Conservation (phyloP, 129 eudicot species). For the Flaveria robusta region DNA sequence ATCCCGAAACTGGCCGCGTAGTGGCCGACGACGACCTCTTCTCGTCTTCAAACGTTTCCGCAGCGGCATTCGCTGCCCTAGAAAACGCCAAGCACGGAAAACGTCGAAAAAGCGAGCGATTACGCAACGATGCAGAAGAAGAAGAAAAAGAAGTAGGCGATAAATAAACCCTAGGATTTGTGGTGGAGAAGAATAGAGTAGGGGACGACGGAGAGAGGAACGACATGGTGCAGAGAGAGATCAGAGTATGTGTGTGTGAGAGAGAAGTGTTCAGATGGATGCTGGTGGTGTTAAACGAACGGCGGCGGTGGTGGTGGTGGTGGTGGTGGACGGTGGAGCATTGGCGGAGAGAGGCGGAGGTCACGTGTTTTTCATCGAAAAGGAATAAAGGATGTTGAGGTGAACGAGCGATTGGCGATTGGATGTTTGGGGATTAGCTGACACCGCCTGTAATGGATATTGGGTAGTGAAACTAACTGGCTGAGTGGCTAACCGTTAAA, state of each 20-base stretch:
- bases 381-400: background rate
- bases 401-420: background rate
- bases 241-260: constrained; percentile 10
- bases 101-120: constrained; percentile 35
- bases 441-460: constrained; percentile 25
- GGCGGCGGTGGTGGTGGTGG: constrained; percentile 21
- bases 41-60: constrained; percentile 45
- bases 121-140: constrained; percentile 26
- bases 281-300: constrained; percentile 17
- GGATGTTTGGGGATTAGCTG: constrained; percentile 36
- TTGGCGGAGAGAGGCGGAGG: constrained; percentile 24
- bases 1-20: constrained; percentile 35
- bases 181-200: constrained; percentile 39
- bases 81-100: constrained; percentile 41
- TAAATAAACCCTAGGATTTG: constrained; percentile 45
- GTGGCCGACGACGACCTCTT: constrained; percentile 29
- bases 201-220: constrained; percentile 43
- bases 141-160: constrained; percentile 23
- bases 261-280: constrained; percentile 17
- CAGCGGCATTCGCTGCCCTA: constrained; percentile 43
- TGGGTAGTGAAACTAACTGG: constrained; percentile 35
- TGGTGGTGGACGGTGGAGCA: constrained; percentile 24
- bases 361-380: constrained; percentile 37
- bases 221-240: constrained; percentile 36
- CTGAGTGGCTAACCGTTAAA: constrained; percentile 39